phyloP scores from a whole-genome alignment of 495 filamentous ascomycete species.

The Podospora pseudoanserina region DNA sequence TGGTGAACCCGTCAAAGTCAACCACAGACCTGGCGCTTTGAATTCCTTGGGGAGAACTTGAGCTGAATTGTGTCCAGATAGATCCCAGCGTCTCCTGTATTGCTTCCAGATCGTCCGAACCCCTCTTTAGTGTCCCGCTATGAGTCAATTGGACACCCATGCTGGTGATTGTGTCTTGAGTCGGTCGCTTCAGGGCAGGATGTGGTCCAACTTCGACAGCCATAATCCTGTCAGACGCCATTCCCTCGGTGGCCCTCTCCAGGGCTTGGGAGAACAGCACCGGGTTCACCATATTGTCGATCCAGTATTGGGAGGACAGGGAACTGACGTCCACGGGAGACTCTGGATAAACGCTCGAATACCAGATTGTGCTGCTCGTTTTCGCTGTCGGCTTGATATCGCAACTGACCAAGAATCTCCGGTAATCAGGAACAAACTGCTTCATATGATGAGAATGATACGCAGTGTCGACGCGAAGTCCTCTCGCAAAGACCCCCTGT shows the following conservation, averaged over 20 bases:
- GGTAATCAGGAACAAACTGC: conserved; percentile 39
- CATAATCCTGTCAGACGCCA: conserved; percentile 27
- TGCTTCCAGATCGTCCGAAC: neutral
- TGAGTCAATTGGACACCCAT: conserved; percentile 18
- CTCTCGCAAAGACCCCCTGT: conserved; percentile 43
- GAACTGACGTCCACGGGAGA: conserved; percentile 25
- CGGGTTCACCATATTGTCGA: conserved; percentile 43
- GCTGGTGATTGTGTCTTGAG: conserved; percentile 33
- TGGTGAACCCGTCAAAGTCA: neutral
- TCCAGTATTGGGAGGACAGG: conserved; percentile 41
- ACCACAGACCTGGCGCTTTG: conserved; percentile 35
- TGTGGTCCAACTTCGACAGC: conserved; percentile 59
- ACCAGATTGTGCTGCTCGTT: conserved; percentile 18
- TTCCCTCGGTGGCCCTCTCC: conserved; percentile 12
- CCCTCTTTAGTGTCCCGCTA: conserved; percentile 29
- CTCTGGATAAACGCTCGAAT: conserved; percentile 24
- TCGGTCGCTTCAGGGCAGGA: conserved; percentile 47
- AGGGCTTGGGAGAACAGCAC: conserved; percentile 44
- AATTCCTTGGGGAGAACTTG: neutral
- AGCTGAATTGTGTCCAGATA: neutral
- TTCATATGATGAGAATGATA: conserved; percentile 46
- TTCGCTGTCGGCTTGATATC: conserved; percentile 18
- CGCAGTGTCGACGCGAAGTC: conserved; percentile 38
- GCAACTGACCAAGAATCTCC: neutral
- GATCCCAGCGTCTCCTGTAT: neutral